Conservation (phyloP, 2,329 filamentous ascomycete genomes). For the Spiromastix sp. region DNA sequence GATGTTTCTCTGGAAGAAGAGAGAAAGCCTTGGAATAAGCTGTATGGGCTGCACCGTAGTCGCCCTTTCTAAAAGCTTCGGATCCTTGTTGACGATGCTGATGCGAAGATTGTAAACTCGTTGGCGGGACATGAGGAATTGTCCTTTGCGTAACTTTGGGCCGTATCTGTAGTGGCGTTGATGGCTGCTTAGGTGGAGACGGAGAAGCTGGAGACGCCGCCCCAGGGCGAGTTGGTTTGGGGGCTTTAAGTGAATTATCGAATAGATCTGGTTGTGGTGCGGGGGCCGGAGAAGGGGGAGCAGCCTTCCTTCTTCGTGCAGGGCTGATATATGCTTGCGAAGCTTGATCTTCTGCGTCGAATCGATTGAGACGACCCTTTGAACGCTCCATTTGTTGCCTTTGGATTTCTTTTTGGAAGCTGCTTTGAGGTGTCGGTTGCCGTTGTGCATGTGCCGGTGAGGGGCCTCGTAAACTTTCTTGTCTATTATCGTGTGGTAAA, state of each 20-base stretch:
- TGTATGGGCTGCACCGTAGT: constrained; percentile 76
- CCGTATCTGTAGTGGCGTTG: constrained; percentile 34
- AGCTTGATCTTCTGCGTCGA: constrained; percentile 68
- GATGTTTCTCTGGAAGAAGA: constrained; percentile 66
- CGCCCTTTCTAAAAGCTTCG: constrained; percentile 85
- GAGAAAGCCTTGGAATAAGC: constrained; percentile 70
- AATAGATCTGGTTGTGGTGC: constrained; percentile 54
- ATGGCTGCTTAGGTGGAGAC: constrained; percentile 32
- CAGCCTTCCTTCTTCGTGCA: constrained; percentile 62
- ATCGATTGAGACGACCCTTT: constrained; percentile 56
- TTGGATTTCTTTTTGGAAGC: neutral
- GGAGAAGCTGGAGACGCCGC: constrained; percentile 27
- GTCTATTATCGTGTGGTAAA: neutral
- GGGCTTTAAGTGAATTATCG: constrained; percentile 33
- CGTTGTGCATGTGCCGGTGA: constrained; percentile 12
- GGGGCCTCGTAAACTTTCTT: neutral
- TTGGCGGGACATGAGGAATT: constrained; percentile 55
- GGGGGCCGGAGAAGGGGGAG: constrained; percentile 36
- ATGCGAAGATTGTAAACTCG: constrained; percentile 65
- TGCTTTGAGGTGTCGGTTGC: constrained; percentile 9
- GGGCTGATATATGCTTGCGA: constrained; percentile 81
- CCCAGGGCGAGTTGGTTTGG: constrained; percentile 24
- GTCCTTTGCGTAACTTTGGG: constrained; percentile 39
- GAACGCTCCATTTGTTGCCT: constrained; percentile 29
- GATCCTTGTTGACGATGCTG: constrained; percentile 69